Percentiles rank a stretch among this genome's conserved stretches.
These are phyloP conservation scores for Astrothelium macrocarpum DNA, from an alignment of 495 filamentous ascomycete genomes.

Conservation along the genomic window DNA sequence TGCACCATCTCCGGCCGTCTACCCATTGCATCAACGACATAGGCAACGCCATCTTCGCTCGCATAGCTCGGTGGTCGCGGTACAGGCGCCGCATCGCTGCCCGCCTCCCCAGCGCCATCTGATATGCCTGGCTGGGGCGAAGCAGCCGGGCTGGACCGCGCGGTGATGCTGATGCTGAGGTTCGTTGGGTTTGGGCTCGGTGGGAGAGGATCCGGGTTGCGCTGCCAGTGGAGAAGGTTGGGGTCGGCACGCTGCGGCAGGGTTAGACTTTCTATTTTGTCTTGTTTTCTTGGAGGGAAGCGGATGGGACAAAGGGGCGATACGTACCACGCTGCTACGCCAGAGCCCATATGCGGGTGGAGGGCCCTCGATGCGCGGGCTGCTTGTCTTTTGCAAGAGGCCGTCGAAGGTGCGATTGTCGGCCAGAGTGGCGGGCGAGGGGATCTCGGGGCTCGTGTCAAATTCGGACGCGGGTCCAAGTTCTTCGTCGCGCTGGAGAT, in stretches of 20 bases:
- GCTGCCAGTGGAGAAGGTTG: constrained; percentile 67
- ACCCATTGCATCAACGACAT: not conserved
- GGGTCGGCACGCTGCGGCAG: constrained; percentile 53
- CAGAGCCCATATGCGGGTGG: constrained; percentile 86
- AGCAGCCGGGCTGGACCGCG: not conserved
- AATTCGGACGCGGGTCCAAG: constrained; percentile 15
- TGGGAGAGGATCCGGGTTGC: not conserved
- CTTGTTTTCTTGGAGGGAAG: constrained; percentile 2
- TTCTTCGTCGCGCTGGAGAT: constrained; percentile 29
- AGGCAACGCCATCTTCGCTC: not conserved
- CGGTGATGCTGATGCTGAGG: not conserved
- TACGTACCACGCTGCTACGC: constrained; percentile 63
- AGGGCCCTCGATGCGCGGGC: constrained; percentile 36
- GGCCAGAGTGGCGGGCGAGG: not conserved
- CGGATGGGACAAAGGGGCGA: constrained; percentile 26
- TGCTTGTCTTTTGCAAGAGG: constrained; percentile 25
- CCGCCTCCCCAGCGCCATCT: not conserved
- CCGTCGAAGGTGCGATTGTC: constrained; percentile 1
- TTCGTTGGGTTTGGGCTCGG: not conserved
- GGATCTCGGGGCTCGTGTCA: constrained; percentile 8
- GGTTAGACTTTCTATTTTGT: not conserved
- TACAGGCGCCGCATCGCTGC: not conserved
- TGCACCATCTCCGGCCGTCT: constrained; percentile 1
- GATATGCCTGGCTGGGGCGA: not conserved
- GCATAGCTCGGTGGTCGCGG: not conserved